A percentile compares a stretch with the other conserved stretches of the same genome.
phyloP scores from a whole-genome alignment of 805 yeast species.

The Wickerhamomyces queroliae region DNA sequence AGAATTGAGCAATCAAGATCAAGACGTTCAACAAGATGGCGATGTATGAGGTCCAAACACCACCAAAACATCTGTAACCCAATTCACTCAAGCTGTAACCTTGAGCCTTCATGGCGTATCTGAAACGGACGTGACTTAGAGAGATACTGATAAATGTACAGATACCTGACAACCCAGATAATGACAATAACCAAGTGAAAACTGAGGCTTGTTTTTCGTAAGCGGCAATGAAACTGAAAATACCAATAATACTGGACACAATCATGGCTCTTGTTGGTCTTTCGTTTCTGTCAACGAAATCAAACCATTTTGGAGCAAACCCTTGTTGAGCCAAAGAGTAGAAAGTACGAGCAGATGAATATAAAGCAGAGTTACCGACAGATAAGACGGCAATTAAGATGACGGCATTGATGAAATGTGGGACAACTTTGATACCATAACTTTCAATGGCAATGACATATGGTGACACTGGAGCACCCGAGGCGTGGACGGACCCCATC shows the following conservation, averaged over 20 bases:
- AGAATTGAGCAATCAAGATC: constrained; percentile 48
- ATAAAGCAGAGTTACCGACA: constrained; percentile 15
- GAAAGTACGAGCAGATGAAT: constrained; percentile 36
- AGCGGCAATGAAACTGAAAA: constrained; percentile 56
- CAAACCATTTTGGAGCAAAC: constrained; percentile 42
- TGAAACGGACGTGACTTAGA: constrained; percentile 43
- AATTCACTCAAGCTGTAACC: constrained; percentile 40
- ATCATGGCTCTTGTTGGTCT: constrained; percentile 47
- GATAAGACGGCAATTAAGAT: constrained; percentile 27
- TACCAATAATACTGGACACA: constrained; percentile 43
- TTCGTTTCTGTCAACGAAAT: constrained; percentile 45
- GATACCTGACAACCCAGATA: constrained; percentile 48
- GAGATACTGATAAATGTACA: constrained; percentile 54
- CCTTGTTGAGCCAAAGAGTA: constrained; percentile 48
- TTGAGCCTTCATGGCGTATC: constrained; percentile 46
- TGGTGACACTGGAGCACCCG: constrained; percentile 49
- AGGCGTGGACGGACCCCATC: constrained; percentile 32
- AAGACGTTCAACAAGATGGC: constrained; percentile 38
- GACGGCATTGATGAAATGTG: constrained; percentile 55
- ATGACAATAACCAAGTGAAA: constrained; percentile 53
- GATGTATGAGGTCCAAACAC: constrained; percentile 43
- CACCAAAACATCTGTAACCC: constrained; percentile 42
- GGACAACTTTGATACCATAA: constrained; percentile 49
- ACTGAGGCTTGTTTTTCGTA: constrained; percentile 44
- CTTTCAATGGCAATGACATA: constrained; percentile 53